These are phyloP conservation scores for Coniella vitis DNA, from an alignment of 2,329 filamentous ascomycete genomes.

Conservation along the genomic window DNA sequence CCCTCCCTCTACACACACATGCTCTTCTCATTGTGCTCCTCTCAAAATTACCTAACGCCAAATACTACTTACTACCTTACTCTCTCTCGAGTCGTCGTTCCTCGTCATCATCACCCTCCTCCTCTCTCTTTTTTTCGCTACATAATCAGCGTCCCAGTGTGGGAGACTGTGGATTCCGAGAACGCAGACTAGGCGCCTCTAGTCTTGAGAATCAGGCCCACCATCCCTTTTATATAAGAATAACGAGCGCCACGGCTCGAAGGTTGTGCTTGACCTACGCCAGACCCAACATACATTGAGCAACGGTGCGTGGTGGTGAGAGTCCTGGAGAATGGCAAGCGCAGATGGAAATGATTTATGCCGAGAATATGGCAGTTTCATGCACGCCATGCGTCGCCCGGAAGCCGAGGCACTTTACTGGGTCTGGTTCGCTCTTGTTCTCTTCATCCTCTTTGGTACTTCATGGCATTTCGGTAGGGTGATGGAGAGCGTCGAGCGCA, in stretches of 20 bases:
- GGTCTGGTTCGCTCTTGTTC: constrained; percentile 9
- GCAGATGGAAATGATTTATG: constrained; percentile 5
- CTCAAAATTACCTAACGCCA: too few relatives aligned
- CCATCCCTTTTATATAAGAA: too few relatives aligned
- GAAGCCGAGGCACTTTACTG: constrained; percentile 12
- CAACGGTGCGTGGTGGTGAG: too few relatives aligned
- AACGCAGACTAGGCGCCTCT: not conserved
- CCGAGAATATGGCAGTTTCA: constrained; percentile 13
- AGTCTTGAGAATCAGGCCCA: too few relatives aligned
- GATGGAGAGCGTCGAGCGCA: constrained; percentile 8
- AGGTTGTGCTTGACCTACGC: too few relatives aligned
- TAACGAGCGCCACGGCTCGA: not conserved
- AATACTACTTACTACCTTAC: not conserved
- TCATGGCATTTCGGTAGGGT: constrained; percentile 13
- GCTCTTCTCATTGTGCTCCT: not conserved
- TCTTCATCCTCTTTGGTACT: constrained; percentile 10
- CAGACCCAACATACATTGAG: not conserved
- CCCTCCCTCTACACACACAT: not conserved
- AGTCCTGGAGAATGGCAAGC: not conserved
- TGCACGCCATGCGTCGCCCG: not conserved
- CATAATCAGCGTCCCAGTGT: not conserved
- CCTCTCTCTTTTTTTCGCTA: too few relatives aligned
- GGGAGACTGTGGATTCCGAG: constrained; percentile 15
- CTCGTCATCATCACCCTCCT: too few relatives aligned
- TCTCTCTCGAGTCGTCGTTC: too few relatives aligned